Conservation (phyloP, 2,329 filamentous ascomycete genomes). For the Cladobotryum mycophilum region DNA sequence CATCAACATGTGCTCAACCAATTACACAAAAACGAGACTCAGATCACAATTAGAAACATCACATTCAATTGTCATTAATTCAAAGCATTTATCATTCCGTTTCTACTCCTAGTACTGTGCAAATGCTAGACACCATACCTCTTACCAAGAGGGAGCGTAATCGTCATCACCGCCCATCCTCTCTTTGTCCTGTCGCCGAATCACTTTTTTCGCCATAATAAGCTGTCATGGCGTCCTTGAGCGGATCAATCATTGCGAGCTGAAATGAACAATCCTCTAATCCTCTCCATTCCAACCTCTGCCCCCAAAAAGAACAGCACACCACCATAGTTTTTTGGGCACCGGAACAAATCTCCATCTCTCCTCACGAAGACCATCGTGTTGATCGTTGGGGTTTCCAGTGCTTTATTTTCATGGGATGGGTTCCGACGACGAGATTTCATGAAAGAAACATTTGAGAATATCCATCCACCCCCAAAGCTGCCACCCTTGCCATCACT, state of each 20-base stretch:
- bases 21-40: background rate
- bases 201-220: constrained; percentile 10
- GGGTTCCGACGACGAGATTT: constrained; percentile 27
- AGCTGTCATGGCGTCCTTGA: constrained; percentile 14
- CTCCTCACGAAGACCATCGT: constrained; percentile 11
- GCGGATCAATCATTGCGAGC: constrained; percentile 8
- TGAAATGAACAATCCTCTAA: constrained; percentile 1
- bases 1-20: too few relatives aligned
- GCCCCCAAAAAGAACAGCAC: constrained; percentile 4
- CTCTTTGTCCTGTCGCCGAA: constrained; percentile 11
- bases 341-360: constrained; percentile 4
- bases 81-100: constrained; percentile 29
- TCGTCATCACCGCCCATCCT: constrained; percentile 15
- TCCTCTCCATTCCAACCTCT: background rate
- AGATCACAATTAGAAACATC: background rate
- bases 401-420: constrained; percentile 30
- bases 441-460: constrained; percentile 29
- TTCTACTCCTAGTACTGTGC: constrained; percentile 30
- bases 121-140: constrained; percentile 29
- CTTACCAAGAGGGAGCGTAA: constrained; percentile 20
- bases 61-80: constrained; percentile 8
- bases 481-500: constrained; percentile 39
- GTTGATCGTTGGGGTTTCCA: constrained; percentile 20
- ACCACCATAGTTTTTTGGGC: constrained; percentile 6
- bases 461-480: constrained; percentile 27